These are phyloP conservation scores for Phyllosticta citriasiana DNA, from an alignment of 2,329 filamentous ascomycete genomes.

Conservation along the genomic window DNA sequence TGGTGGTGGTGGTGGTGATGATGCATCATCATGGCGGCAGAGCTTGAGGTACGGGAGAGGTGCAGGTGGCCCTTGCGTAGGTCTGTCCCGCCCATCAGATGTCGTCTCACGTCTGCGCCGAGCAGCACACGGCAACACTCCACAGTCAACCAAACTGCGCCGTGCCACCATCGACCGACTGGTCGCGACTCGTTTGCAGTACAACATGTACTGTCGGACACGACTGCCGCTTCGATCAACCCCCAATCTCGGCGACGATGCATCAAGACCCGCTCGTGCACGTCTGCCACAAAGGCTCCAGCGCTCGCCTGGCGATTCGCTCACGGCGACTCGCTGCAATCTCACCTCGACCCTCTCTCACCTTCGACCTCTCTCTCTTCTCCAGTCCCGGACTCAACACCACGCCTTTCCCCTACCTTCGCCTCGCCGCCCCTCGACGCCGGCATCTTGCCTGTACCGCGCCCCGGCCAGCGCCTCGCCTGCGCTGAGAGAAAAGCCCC, in stretches of 20 bases:
- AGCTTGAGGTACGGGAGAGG: neutral
- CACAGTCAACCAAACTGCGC: neutral
- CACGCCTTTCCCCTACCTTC: neutral
- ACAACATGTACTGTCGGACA: neutral
- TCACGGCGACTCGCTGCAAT: neutral
- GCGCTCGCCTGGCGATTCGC: neutral
- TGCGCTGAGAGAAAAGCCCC: neutral
- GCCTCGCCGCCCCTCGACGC: neutral
- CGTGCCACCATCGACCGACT: neutral
- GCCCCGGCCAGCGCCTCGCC: constrained; percentile 3
- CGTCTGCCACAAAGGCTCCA: neutral
- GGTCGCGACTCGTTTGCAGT: neutral
- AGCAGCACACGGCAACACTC: neutral
- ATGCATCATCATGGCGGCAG: neutral
- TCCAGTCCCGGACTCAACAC: neutral
- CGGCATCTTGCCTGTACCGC: neutral
- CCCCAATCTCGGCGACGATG: neutral
- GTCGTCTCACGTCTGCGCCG: neutral
- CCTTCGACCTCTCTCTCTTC: neutral
- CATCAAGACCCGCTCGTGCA: neutral
- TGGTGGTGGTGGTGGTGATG: neutral
- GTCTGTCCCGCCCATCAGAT: neutral
- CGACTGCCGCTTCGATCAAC: neutral
- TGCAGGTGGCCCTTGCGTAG: neutral
- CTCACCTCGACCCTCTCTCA: neutral